Percentiles rank a stretch among this genome's conserved stretches.
These are phyloP conservation scores for Erodium trifolium DNA, from an alignment of 441 rosid genomes.

Conservation along the genomic window DNA sequence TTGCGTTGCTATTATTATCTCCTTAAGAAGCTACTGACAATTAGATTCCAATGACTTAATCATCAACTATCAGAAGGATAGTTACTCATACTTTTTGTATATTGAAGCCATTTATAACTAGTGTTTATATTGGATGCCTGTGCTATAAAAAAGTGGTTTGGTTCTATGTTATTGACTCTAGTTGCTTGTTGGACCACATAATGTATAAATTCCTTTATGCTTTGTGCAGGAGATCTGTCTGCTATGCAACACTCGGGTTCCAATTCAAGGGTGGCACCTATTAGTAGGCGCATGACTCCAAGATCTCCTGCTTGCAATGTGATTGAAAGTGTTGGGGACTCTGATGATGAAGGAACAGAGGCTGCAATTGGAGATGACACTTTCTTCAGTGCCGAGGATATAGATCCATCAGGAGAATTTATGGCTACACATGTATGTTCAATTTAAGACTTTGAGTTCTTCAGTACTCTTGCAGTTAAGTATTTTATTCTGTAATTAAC, in stretches of 20 bases:
- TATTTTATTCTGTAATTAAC: not conserved
- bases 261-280: constrained; percentile 33
- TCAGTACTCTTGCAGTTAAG: not conserved
- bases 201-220: not conserved
- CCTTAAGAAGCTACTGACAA: not conserved
- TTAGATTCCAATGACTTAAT: not conserved
- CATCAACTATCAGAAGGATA: not conserved
- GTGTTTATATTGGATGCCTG: not conserved
- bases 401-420: constrained; percentile 25
- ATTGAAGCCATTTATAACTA: not conserved
- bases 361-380: constrained; percentile 31
- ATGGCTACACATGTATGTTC: constrained; percentile 16
- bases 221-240: constrained; percentile 32
- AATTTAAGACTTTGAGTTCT: constrained; percentile 5
- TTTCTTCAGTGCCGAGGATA: constrained; percentile 18
- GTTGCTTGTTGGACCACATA: not conserved
- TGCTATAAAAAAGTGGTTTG: not conserved
- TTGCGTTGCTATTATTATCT: not conserved
- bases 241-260: constrained; percentile 30
- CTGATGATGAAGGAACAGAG: constrained; percentile 56
- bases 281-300: constrained; percentile 43
- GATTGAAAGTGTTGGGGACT: constrained; percentile 38
- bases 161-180: not conserved
- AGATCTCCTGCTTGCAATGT: constrained; percentile 44
- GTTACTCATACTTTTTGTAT: not conserved